Base-by-base conservation (phyloP, 2,329 filamentous ascomycete species). In the Ophiostoma perfectum region DNA sequence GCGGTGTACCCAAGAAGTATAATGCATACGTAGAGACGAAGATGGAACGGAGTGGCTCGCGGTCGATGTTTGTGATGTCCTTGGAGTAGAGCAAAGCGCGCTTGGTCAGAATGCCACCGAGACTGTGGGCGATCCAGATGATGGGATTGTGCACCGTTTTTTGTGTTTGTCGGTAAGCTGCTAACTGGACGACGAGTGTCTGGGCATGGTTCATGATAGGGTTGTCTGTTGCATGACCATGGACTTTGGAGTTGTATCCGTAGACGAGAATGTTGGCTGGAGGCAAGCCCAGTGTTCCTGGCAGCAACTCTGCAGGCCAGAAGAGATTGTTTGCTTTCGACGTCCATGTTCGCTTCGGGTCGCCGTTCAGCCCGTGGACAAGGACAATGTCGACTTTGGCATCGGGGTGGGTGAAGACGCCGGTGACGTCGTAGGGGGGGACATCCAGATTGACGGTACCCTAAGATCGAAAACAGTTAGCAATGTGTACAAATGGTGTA, bases 1-100 rank as follows among this genome's bases (percentile, higher is more conserved):
- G 90, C 6, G 90, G 90, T 14, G 90, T 93, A 14, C 90, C 90
- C 41, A 93, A 81, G 75, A 93, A 93, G 45, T 93, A 81, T 69
- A 93, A 85, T 38, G 87, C 90, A 74, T 88, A 93, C 0, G 90
- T 93, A 0, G 89, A 92, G 9, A 92, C 83, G 72, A 85, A 92
- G 66, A 92, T 85, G 11, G 88, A 88, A 27, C 89, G 84, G 47
- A 87, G 82, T 68, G 89, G 83, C 70, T 90, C 85, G 49, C 87
- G 84, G 72, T 86, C 82, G 68, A 84, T 82, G 55, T 82, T 82
- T 7, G 80, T 81, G 12, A 90, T 75, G 73, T 87, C 88, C 72
- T 85, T 84, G 63, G 88, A 89, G 75, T 90, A 87, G 65, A 90
- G 82, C 64, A 93, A 78, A 1, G 88, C 87, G 64, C 88, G 81